Conservation (phyloP, 1,139 yeast species). For the Geotrichum fermentans region DNA sequence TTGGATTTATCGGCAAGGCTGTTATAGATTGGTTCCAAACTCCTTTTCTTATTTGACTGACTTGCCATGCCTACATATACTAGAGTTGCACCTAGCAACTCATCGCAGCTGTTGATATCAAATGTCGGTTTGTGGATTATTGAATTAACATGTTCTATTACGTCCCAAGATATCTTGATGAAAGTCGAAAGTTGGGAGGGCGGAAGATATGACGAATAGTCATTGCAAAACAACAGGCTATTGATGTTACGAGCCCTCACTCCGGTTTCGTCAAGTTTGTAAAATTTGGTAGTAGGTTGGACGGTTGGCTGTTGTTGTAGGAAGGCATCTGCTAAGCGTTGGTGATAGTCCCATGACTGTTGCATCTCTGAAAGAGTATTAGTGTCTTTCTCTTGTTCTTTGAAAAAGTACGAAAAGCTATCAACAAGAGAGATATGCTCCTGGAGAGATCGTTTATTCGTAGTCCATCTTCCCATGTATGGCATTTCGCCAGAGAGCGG, state of each 20-base stretch:
- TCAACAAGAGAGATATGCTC: conserved; percentile 3
- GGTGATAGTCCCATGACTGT: background rate
- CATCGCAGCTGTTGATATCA: background rate
- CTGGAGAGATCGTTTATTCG: background rate
- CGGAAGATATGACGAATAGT: background rate
- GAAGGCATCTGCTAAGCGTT: background rate
- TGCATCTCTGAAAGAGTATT: background rate
- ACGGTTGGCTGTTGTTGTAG: background rate
- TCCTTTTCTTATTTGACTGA: background rate
- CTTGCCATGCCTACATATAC: background rate
- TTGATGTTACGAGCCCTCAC: background rate
- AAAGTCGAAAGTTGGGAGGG: background rate
- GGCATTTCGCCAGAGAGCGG: background rate
- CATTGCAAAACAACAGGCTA: background rate
- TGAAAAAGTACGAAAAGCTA: conserved; percentile 3
- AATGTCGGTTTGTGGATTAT: background rate
- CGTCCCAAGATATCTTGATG: background rate
- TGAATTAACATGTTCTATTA: background rate
- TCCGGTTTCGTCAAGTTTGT: background rate
- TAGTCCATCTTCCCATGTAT: background rate
- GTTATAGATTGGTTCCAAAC: background rate
- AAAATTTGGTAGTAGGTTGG: background rate
- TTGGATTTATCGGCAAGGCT: background rate
- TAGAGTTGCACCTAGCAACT: background rate
- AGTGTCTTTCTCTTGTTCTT: conserved; percentile 3